A percentile compares a stretch with the other conserved stretches of the same genome.
Conservation (phyloP, 768 basidiomycete species). For the Boletus coccyginus region DNA sequence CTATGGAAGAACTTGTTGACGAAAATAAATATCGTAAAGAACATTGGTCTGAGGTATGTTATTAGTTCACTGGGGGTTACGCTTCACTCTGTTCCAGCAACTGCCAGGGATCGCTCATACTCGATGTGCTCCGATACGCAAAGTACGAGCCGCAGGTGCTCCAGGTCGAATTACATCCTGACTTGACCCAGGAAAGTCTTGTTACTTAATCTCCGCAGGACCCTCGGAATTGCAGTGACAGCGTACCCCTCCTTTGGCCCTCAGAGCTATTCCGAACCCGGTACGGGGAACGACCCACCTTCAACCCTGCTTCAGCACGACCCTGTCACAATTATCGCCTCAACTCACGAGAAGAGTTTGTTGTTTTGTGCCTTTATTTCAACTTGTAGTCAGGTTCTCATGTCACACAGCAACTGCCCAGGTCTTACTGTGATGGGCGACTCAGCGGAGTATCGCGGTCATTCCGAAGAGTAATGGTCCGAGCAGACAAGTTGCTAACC, state of each 20-base stretch:
- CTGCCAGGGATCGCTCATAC: slow-evolving; percentile 65
- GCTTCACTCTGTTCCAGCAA: slow-evolving; percentile 47
- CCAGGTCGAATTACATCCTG: slow-evolving; percentile 61
- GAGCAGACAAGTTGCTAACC: slow-evolving; percentile 41
- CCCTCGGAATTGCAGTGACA: slow-evolving; percentile 47
- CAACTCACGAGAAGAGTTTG: slow-evolving; percentile 52
- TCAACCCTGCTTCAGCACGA: slow-evolving; percentile 56
- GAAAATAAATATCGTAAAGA: slow-evolving; percentile 64
- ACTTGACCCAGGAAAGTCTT: slow-evolving; percentile 48
- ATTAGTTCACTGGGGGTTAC: not conserved
- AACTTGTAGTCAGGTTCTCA: not conserved
- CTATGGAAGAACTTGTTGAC: slow-evolving; percentile 78
- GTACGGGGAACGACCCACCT: slow-evolving; percentile 48
- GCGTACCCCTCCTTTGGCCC: slow-evolving; percentile 58
- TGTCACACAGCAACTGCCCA: slow-evolving; percentile 45
- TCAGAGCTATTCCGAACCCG: slow-evolving; percentile 62
- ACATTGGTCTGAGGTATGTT: slow-evolving; percentile 72
- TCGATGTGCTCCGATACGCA: slow-evolving; percentile 79
- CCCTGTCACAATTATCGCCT: slow-evolving; percentile 43
- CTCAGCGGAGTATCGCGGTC: slow-evolving; percentile 69
- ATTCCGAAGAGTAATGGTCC: slow-evolving; percentile 67
- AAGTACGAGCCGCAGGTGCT: slow-evolving; percentile 56
- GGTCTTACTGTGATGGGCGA: slow-evolving; percentile 76
- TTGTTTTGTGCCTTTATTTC: not conserved
- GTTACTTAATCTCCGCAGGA: slow-evolving; percentile 42